A percentile compares a stretch with the other conserved stretches of the same genome.
Evolutionary conservation across 1,284 basidiomycete genomes (phyloP).

Genomic region (Microbotryum silenes-acaulis): DNA sequence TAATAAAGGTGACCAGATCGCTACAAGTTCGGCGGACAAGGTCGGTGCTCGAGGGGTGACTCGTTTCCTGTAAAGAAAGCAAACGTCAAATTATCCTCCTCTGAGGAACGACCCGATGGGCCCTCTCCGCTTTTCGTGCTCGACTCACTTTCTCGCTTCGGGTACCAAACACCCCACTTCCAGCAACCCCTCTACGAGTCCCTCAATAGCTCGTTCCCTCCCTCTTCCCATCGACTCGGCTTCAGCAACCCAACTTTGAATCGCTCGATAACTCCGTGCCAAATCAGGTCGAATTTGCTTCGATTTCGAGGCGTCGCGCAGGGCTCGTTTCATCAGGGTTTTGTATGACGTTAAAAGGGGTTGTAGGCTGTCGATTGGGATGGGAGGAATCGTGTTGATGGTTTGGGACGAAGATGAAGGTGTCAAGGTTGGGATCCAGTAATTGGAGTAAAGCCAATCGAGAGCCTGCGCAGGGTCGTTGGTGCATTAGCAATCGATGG

Average conservation of each 20-base stretch:
- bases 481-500: neutral
- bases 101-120: neutral
- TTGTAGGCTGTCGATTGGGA: constrained; percentile 45
- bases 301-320: constrained; percentile 51
- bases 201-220: constrained; percentile 49
- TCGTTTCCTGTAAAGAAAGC: constrained; percentile 43
- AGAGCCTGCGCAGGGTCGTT: constrained; percentile 50
- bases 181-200: constrained; percentile 56
- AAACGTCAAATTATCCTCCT: neutral
- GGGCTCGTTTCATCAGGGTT: constrained; percentile 49
- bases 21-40: constrained; percentile 50
- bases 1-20: constrained; percentile 66
- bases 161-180: constrained; percentile 62
- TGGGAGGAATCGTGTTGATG: constrained; percentile 44
- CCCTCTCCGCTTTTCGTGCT: neutral
- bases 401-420: constrained; percentile 32
- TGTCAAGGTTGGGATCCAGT: constrained; percentile 60
- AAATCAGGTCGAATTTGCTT: constrained; percentile 44
- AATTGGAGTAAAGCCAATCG: constrained; percentile 69
- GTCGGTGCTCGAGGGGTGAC: constrained; percentile 43
- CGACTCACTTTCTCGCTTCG: constrained; percentile 62
- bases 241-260: constrained; percentile 46
- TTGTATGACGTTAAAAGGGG: constrained; percentile 60
- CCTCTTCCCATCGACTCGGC: constrained; percentile 36
- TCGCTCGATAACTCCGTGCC: constrained; percentile 55